phyloP scores from a whole-genome alignment of 441 rosid genomes.

The Melastoma candidum region DNA sequence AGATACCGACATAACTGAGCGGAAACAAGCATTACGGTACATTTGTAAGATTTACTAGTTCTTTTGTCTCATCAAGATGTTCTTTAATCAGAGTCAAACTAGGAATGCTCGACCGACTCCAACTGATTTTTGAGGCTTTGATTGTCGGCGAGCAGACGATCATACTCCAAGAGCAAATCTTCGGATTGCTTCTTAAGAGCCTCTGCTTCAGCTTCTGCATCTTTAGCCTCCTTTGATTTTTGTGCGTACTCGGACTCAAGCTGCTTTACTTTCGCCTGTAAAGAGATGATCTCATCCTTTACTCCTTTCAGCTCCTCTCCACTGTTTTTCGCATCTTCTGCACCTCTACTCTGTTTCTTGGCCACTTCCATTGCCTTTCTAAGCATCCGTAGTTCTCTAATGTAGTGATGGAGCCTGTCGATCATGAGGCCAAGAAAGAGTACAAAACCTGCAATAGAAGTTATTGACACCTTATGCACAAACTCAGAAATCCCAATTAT shows the following conservation, averaged over 20 bases:
- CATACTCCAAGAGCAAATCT: slow-evolving; percentile 59
- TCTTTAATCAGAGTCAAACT: slow-evolving; percentile 39
- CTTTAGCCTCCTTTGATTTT: slow-evolving; percentile 41
- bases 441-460: slow-evolving; percentile 53
- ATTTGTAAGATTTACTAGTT: too few species aligned
- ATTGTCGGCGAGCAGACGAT: slow-evolving; percentile 61
- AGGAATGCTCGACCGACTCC: slow-evolving; percentile 35
- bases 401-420: slow-evolving; percentile 79
- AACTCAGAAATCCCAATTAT: neutral
- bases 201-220: slow-evolving; percentile 48
- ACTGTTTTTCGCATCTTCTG: slow-evolving; percentile 42
- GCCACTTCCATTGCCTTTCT: slow-evolving; percentile 69
- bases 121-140: slow-evolving; percentile 60
- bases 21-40: too few species aligned
- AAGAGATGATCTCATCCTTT: slow-evolving; percentile 31
- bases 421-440: slow-evolving; percentile 70
- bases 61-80: slow-evolving; percentile 1
- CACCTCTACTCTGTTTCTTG: slow-evolving; percentile 57
- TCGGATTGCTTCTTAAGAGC: slow-evolving; percentile 64
- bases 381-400: slow-evolving; percentile 65
- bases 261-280: slow-evolving; percentile 38
- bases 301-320: slow-evolving; percentile 37
- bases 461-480: neutral
- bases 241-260: slow-evolving; percentile 39
- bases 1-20: too few species aligned